These are phyloP conservation scores for Aspergillus japonicus DNA, from an alignment of 2,329 filamentous ascomycete genomes.

Conservation along the genomic window DNA sequence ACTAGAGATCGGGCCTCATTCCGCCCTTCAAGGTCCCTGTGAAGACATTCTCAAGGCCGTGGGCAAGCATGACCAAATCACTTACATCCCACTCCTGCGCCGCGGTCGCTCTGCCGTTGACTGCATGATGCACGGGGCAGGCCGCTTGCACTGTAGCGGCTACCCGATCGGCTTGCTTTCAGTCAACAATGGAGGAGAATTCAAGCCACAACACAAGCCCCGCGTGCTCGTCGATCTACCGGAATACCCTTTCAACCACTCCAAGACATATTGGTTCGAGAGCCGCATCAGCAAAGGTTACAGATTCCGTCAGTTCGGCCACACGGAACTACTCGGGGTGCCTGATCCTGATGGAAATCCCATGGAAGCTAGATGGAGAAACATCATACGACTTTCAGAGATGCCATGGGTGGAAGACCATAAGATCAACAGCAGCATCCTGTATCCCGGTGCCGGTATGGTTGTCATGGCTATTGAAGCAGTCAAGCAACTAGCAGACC, in stretches of 20 bases:
- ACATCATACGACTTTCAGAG: slow-evolving; percentile 37
- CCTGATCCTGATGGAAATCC: slow-evolving; percentile 17
- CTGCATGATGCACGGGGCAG: neutral
- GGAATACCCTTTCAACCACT: slow-evolving; percentile 17
- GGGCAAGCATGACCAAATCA: neutral
- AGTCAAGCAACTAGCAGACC: slow-evolving; percentile 15
- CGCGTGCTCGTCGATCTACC: slow-evolving; percentile 14
- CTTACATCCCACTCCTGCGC: neutral
- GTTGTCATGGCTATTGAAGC: slow-evolving; percentile 20
- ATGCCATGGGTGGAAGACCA: slow-evolving; percentile 49
- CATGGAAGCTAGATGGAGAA: slow-evolving; percentile 42
- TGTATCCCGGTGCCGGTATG: slow-evolving; percentile 23
- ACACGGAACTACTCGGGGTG: slow-evolving; percentile 18
- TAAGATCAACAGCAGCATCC: slow-evolving; percentile 18
- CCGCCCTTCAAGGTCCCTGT: slow-evolving; percentile 16
- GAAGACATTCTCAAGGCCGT: slow-evolving; percentile 7
- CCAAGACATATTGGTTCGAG: slow-evolving; percentile 10
- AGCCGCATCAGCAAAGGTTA: slow-evolving; percentile 1
- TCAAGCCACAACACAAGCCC: neutral
- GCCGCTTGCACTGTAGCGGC: neutral
- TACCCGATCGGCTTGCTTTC: neutral
- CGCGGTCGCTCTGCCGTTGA: neutral
- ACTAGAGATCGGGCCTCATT: slow-evolving; percentile 25
- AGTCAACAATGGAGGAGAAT: neutral
- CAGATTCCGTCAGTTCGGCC: neutral